Evolutionary conservation across 2,329 filamentous ascomycete species (phyloP), one percentile per base, ranked within the genome.

Genomic region (Akanthomyces uredinophilus): DNA sequence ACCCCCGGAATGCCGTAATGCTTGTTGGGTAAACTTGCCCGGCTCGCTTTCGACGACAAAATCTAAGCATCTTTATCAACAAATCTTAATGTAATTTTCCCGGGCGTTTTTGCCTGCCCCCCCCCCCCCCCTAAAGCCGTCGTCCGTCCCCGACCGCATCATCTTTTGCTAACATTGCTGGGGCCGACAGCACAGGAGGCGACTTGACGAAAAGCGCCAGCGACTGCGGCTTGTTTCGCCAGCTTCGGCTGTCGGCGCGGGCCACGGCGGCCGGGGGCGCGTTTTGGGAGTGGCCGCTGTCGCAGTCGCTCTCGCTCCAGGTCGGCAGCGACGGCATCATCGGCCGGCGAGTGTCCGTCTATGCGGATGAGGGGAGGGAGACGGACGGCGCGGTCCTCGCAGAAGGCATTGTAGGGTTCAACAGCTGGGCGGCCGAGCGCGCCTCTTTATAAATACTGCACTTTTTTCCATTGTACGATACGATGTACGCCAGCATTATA

Each of bases 351-450:
- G 78, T 82, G 1, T 81, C 79, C 0, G 58, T 82, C 0, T 73
- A 71, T 35, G 70, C 72, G 0, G 65, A 68, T 0, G 52, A 60
- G 1, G 18, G n/a, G 22, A 24, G 0, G 64, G 60, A 65, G 73
- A 73, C 13, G 64, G 46, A 35, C 68, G 24, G 67, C 29, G 65
- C 66, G 5, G 71, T 79, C 0, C 64, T 81, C 4, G 79, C 79
- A 0, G 79, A 82, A 64, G 80, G 80, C 0, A 79, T 82, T n/a
- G 77, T 81, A 5, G 80, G 80, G 1, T 81, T 79, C 67, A 82
- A 82, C 46, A 63, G 49, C n/a, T 55, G 35, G 56, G 7, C 50
- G 22, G 13, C 51, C 5, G 56, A 59, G 27, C 41, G 56, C 22
- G 49, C 62, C 3, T 60, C 62, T 22, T 46, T 63, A 29, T 63